Conservation (phyloP, 306 rosid species). For the Arachis hypogaea region DNA sequence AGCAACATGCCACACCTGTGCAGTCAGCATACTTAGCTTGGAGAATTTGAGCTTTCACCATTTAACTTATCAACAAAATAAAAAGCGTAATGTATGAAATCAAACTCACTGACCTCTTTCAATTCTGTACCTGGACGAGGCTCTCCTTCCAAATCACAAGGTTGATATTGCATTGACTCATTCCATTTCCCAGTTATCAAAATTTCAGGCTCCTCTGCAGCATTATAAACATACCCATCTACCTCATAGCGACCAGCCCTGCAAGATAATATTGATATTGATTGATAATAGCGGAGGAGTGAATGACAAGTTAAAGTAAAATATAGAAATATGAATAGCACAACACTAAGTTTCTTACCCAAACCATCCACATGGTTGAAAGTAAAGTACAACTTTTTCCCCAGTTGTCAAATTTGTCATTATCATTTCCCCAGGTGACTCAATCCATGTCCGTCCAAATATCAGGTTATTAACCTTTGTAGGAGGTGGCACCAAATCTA, state of each 20-base stretch:
- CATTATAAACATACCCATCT: slow-evolving; percentile 81
- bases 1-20: slow-evolving; percentile 79
- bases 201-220: slow-evolving; percentile 74
- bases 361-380: slow-evolving; percentile 93
- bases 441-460: slow-evolving; percentile 86
- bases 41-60: neutral
- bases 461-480: slow-evolving; percentile 80
- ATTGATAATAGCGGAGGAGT: neutral
- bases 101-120: slow-evolving; percentile 56
- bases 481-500: slow-evolving; percentile 85
- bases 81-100: neutral
- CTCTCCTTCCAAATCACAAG: slow-evolving; percentile 80
- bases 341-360: slow-evolving; percentile 52
- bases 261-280: slow-evolving; percentile 26
- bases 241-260: slow-evolving; percentile 86
- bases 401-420: slow-evolving; percentile 78
- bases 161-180: slow-evolving; percentile 67
- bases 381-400: slow-evolving; percentile 72
- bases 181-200: slow-evolving; percentile 90
- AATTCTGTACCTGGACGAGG: slow-evolving; percentile 71
- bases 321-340: neutral
- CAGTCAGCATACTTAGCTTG: neutral
- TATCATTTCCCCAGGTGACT: slow-evolving; percentile 82
- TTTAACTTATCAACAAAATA: neutral
- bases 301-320: neutral